These are phyloP conservation scores for Eimeria acervulina DNA, from an alignment of 169 alveolate species.

Conservation along the genomic window DNA sequence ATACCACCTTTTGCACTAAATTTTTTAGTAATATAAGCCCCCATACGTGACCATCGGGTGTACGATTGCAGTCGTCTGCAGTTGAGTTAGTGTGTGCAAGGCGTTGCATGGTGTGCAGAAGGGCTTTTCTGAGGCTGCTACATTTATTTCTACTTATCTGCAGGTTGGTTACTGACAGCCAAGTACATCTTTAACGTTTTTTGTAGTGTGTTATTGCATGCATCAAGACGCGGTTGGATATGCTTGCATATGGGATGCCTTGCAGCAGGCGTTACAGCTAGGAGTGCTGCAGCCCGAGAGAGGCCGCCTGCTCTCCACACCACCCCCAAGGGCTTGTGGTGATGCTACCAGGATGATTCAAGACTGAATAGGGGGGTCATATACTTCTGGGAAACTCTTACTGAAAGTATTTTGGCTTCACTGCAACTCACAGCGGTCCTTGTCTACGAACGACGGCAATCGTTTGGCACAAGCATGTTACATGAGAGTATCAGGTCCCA, in stretches of 20 bases:
- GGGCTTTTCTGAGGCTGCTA: not conserved
- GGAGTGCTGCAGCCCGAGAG: not conserved
- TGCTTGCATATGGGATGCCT: not conserved
- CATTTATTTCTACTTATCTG: not conserved
- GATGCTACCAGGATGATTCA: no score
- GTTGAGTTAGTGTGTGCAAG: not conserved
- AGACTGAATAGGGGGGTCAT: no score
- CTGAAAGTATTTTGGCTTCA: no score
- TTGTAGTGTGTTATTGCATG: not conserved
- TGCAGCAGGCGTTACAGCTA: not conserved
- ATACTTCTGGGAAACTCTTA: no score
- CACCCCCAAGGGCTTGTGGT: no score
- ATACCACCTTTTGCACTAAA: not conserved
- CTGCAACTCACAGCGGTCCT: no score
- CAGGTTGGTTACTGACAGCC: not conserved
- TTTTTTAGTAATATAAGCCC: not conserved
- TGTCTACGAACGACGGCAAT: no score
- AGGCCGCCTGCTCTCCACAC: not conserved
- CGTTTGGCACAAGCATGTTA: no score
- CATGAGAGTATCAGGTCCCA: no score
- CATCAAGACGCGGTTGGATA: not conserved
- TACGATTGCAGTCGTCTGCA: not conserved
- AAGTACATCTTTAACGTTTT: not conserved
- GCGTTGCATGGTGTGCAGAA: not conserved
- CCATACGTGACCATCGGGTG: not conserved